A percentile compares a stretch with the other conserved stretches of the same genome.
These are phyloP conservation scores for Cladosporium sphaerospermum DNA, from an alignment of 2,329 filamentous ascomycete genomes.

Conservation along the genomic window DNA sequence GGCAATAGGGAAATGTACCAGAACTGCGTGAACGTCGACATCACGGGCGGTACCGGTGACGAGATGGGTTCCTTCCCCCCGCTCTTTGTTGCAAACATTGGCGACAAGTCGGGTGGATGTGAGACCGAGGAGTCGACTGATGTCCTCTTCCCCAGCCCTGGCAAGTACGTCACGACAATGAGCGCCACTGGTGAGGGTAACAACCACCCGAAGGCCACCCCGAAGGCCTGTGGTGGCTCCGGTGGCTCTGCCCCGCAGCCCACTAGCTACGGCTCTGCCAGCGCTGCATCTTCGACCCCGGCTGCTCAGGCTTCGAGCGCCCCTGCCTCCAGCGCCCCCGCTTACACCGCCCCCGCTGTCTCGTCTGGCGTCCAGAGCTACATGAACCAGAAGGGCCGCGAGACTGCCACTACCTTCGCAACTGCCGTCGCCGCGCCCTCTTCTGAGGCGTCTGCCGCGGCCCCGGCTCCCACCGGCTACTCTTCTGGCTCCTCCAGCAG, in stretches of 20 bases:
- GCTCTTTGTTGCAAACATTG: constrained; percentile 67
- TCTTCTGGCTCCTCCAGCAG: not conserved
- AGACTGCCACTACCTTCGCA: constrained; percentile 7
- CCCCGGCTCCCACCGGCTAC: constrained; percentile 8
- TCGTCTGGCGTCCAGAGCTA: not conserved
- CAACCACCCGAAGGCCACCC: too few relatives aligned
- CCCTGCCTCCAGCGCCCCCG: not conserved
- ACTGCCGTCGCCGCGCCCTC: constrained; percentile 1
- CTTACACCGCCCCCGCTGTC: not conserved
- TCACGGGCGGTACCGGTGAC: constrained; percentile 52
- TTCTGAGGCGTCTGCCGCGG: not conserved
- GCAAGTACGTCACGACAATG: constrained; percentile 47
- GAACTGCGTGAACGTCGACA: constrained; percentile 76
- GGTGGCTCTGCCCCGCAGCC: constrained; percentile 2
- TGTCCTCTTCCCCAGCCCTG: constrained; percentile 63
- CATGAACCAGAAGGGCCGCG: not conserved
- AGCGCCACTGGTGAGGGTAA: too few relatives aligned
- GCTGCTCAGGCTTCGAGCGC: constrained; percentile 4
- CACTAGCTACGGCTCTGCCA: constrained; percentile 10
- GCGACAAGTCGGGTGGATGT: constrained; percentile 43
- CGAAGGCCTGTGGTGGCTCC: constrained; percentile 5
- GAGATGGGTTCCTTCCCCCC: constrained; percentile 60
- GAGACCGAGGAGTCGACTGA: constrained; percentile 49
- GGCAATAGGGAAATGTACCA: constrained; percentile 97
- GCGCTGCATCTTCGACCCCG: constrained; percentile 16